phyloP scores from a whole-genome alignment of 306 rosid species.

The Carpinus fangiana region DNA sequence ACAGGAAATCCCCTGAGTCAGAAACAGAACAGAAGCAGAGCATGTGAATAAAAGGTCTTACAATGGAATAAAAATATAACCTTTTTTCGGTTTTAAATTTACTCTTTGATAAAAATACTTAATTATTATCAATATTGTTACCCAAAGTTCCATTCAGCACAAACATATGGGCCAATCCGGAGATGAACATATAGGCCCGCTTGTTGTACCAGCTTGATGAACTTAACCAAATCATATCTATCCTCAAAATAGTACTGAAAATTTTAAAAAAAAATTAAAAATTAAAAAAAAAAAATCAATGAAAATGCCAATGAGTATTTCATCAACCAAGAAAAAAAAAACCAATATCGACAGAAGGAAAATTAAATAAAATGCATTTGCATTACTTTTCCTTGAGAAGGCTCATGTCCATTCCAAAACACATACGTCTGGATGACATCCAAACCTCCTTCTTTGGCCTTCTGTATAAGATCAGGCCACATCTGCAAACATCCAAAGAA shows the following conservation, averaged over 20 bases:
- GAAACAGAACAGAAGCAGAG: constrained; percentile 43
- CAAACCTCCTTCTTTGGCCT: constrained; percentile 95
- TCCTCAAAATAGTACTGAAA: constrained; percentile 83
- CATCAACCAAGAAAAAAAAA: not conserved
- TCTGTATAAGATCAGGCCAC: constrained; percentile 91
- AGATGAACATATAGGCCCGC: constrained; percentile 94
- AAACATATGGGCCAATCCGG: constrained; percentile 86
- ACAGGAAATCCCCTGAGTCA: constrained; percentile 88
- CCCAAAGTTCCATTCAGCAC: constrained; percentile 99
- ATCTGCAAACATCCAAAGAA: constrained; percentile 48
- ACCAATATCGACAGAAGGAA: not conserved
- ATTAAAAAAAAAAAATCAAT: not conserved
- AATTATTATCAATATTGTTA: constrained; percentile 23
- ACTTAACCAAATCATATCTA: constrained; percentile 83
- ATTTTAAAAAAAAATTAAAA: not conserved
- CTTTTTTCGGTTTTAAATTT: not conserved
- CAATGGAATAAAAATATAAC: not conserved
- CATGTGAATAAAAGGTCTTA: constrained; percentile 14
- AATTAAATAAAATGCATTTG: constrained; percentile 7
- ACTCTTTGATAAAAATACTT: not conserved
- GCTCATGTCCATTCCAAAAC: constrained; percentile 97
- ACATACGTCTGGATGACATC: constrained; percentile 95
- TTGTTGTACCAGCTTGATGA: constrained; percentile 82
- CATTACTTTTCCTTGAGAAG: constrained; percentile 76
- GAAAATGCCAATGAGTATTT: constrained; percentile 3